Base-by-base conservation (phyloP, 306 rosid species). In the Quercus engelmannii region DNA sequence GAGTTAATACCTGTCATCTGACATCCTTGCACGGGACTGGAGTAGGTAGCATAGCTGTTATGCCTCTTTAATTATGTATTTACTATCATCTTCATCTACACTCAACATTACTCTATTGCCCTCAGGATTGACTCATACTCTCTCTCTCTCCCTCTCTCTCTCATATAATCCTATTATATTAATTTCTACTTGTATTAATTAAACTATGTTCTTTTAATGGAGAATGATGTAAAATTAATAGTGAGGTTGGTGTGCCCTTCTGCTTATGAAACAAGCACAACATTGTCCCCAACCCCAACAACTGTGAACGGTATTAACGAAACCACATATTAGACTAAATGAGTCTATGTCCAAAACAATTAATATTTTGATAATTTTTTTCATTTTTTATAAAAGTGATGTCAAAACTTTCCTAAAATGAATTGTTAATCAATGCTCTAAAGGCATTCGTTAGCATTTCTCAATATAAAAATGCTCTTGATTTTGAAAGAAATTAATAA, bases 1-100 rank as follows among this genome's bases (percentile, higher is more conserved):
- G 74, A 25, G 52, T 64, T 76, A 81, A 67, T 81, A 8, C 58
- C 13, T 68, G 21, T 33, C 56, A 9, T 18, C 78, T 79, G 83
- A 77, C 82, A 78, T 68, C 56, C 57, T 65, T 0, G 11, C 10
- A 10, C 18, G n/a, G 79, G 75, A 35, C 41, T 35, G 41, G 41
- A 75, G 91, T 80, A 59, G 88, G 88, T 85, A 54, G 65, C 82
- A 55, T 19, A 23, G 81, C 78, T 77, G 80, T 82, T 68, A 84
- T 56, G 49, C 35, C 77, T 23, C 67, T 74, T 77, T 30, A 63
- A 52, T 80, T 82, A 9, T 41, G 46, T 67, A 9, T 33, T 67
- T 33, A 18, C 51, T 33, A 55, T 57, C 74, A 43, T 21, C 14
- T 10, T 57, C 74, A 43, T 21, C 14, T 1, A 1, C 56, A 33